Base-by-base conservation (phyloP, 2,329 filamentous ascomycete species). In the Penicillium sp. region DNA sequence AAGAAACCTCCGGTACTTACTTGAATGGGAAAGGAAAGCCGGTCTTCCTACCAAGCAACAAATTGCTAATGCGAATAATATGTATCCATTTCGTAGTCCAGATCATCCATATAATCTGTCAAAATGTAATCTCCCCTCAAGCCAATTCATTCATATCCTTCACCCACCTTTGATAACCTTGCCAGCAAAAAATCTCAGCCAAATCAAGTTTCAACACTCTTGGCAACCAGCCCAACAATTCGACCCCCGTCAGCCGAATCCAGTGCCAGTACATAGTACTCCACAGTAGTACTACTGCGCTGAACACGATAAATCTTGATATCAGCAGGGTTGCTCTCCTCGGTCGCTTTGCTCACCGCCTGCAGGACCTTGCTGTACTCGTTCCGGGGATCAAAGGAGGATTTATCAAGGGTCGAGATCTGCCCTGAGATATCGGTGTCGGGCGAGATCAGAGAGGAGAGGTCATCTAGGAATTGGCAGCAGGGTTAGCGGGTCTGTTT, bases 191-290 rank as follows among this genome's bases (percentile, higher is more conserved):
- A 31, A 16, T 33, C 19, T 11, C 9, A 31, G 7, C n/a, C 10
- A 47, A 33, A 39, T 59, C 69, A 89, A 67, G 83, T 86, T 81
- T 96, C 92, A 61, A 96, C 81, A 26, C 88, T 85, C 76, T 91
- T 78, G 11, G 88, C 90, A 81, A 91, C 93, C 55, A 89, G 81
- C 14, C 93, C 93, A 8, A 96, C 86, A 58, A 96, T 68, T 75
- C 81, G 83, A 19, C 50, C 50, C 21, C 81, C 82, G 13, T 81
- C 82, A 50, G 82, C 78, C 16, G 76, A 76, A 67, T 87, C 82
- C 64, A 89, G 72, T 22, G 84, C 85, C 47, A 96, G 78, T 57
- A 96, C 78, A 83, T 88, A 96, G 74, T 96, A 96, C 76, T 96
- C 90, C 14, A 82, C 81, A 70, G 88, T 83, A 26, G 87, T 85